These are phyloP conservation scores for Emergomyces africanus DNA, from an alignment of 2,329 filamentous ascomycete genomes.

Conservation along the genomic window DNA sequence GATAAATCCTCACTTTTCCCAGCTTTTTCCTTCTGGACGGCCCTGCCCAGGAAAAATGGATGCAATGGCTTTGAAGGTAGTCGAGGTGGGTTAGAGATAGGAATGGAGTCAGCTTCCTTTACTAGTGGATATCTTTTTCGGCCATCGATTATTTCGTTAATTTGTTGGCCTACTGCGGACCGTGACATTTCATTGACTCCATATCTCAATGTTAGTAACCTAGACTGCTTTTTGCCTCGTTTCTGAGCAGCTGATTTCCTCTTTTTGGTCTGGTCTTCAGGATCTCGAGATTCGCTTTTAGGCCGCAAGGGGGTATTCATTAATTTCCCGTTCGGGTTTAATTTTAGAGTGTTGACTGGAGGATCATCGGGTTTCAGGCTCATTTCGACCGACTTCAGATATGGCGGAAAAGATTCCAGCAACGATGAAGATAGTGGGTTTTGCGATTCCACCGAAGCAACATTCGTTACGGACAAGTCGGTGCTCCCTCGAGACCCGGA, in stretches of 20 bases:
- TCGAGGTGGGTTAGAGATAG: not conserved
- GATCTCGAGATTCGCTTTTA: constrained; percentile 10
- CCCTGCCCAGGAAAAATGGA: constrained; percentile 56
- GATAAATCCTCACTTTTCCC: not conserved
- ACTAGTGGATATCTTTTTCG: constrained; percentile 16
- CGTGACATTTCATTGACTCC: constrained; percentile 36
- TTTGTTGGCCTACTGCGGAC: constrained; percentile 42
- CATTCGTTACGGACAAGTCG: not conserved
- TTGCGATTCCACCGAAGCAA: not conserved
- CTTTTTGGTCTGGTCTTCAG: constrained; percentile 7
- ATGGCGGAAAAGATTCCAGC: not conserved
- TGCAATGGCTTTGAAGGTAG: constrained; percentile 40
- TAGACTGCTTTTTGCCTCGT: constrained; percentile 21
- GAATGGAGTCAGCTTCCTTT: not conserved
- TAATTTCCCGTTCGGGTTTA: constrained; percentile 33
- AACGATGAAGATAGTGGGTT: not conserved
- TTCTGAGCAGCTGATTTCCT: constrained; percentile 2
- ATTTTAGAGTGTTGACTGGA: constrained; percentile 30
- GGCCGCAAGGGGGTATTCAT: constrained; percentile 23
- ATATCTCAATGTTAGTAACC: constrained; percentile 48
- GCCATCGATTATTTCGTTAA: constrained; percentile 48
- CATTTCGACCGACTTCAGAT: not conserved
- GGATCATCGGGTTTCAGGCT: not conserved
- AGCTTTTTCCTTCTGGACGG: constrained; percentile 16
- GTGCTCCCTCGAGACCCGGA: not conserved